These are phyloP conservation scores for Exophiala aquamarina DNA, from an alignment of 2,329 filamentous ascomycete species.

Conservation along the genomic window DNA sequence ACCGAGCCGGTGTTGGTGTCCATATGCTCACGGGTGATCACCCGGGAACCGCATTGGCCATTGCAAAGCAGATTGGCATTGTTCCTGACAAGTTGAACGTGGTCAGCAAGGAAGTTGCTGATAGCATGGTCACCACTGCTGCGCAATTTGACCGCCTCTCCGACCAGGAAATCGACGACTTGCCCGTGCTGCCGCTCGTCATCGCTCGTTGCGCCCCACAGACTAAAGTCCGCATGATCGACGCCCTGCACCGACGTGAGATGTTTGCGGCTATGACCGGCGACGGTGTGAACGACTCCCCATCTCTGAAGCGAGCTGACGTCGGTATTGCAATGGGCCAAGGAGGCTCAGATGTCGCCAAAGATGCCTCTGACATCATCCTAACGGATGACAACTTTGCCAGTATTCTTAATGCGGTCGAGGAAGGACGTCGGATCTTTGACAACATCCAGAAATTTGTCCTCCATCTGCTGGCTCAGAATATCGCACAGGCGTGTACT, in stretches of 20 bases:
- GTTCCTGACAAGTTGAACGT: constrained; percentile 59
- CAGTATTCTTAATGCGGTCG: constrained; percentile 78
- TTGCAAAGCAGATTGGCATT: constrained; percentile 74
- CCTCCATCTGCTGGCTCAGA: constrained; percentile 74
- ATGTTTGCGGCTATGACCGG: constrained; percentile 85
- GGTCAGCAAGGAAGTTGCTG: constrained; percentile 61
- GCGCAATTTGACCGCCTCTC: constrained; percentile 71
- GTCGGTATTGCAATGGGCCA: constrained; percentile 86
- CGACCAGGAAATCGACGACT: constrained; percentile 64
- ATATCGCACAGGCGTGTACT: constrained; percentile 80
- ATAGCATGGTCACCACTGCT: constrained; percentile 67
- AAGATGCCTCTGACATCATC: constrained; percentile 65
- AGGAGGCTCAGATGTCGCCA: constrained; percentile 80
- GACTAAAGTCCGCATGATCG: constrained; percentile 84
- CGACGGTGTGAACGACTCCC: constrained; percentile 85
- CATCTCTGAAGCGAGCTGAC: constrained; percentile 76
- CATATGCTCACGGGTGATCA: constrained; percentile 80
- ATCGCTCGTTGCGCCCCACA: constrained; percentile 60
- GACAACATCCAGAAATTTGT: constrained; percentile 91
- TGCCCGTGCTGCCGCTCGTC: constrained; percentile 55
- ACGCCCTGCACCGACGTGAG: constrained; percentile 56
- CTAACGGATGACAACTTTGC: constrained; percentile 84
- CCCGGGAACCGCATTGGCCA: constrained; percentile 71
- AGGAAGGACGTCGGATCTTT: constrained; percentile 81
- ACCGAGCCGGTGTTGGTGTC: constrained; percentile 68